Evolutionary conservation across 352 stramenopile species (phyloP), one percentile per base, ranked within the genome.

Genomic region (Phytophthora idaei): DNA sequence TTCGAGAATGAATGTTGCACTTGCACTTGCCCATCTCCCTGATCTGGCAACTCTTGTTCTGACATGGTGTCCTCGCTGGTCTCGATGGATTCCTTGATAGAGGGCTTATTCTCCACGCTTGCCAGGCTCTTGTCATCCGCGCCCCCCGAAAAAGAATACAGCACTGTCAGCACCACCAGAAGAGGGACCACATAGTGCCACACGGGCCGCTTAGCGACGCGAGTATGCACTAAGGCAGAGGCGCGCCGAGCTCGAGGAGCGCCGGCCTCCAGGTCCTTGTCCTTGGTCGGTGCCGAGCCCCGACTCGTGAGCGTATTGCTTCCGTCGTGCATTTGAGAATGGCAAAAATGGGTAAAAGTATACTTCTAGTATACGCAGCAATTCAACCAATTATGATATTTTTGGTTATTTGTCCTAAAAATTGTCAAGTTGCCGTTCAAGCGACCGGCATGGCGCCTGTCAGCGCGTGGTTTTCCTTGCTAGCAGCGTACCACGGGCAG

Each of bases 401-500:
- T 21, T 21, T 21, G 0, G 21, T 21, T 21, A 21, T 21, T 21
- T 21, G 21, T 21, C 21, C 21, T 21, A 21, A 21, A 21, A 21
- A 21, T 21, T 21, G 21, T 21, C 21, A 21, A 2, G 8, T 14
- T 44, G 37, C 12, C 5, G 41, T 47, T 8, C 32, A 72, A 1
- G 61, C 47, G 3, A 72, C 64, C 0, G 57, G 53, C 28, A 49
- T 50, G 15, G 66, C 59, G 3, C 48, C 61, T 5, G 53, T 59
- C 1, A 74, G 32, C 14, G 27, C 28, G 47, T 70, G 53, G 27
- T 62, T 67, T 21, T 75, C 68, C 29, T 54, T 64, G 46, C 51
- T 71, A 2, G 53, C 69, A 21, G 57, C 54, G 37, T 73, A 67
- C 64, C 69, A 76, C 11, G 54, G 58, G 8, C 64, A 73, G 3